Conservation (phyloP, 257 asterid species). For the Ilex asprella region DNA sequence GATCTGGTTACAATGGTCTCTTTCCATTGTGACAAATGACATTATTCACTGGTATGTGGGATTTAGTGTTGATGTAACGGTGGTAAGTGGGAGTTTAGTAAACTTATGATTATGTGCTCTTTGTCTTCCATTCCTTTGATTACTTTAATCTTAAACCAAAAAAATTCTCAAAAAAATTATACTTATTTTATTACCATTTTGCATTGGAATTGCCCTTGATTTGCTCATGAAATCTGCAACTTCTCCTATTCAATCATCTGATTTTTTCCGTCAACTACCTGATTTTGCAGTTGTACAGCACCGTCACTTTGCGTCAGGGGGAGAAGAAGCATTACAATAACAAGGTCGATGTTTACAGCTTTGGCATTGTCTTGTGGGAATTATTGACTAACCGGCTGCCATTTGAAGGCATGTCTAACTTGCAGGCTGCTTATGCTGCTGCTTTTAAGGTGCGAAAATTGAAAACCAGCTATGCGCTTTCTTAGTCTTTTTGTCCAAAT, state of each 20-base stretch:
- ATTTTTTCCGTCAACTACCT: background rate
- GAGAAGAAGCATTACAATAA: conserved; percentile 97
- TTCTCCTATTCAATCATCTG: background rate
- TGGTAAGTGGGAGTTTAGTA: too few species aligned
- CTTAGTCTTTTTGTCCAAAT: background rate
- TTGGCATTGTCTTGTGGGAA: conserved; percentile 94
- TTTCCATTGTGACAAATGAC: too few species aligned
- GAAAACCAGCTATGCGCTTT: background rate
- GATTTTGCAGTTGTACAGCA: conserved; percentile 83
- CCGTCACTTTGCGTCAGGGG: conserved; percentile 93
- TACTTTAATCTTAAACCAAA: too few species aligned
- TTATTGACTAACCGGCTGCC: conserved; percentile 89
- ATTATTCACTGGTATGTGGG: too few species aligned
- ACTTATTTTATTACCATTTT: background rate
- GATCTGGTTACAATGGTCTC: too few species aligned
- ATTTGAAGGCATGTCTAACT: conserved; percentile 94
- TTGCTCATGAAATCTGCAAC: background rate
- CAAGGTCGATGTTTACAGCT: conserved; percentile 92
- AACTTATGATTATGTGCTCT: too few species aligned
- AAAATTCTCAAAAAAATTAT: too few species aligned
- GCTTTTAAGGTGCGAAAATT: conserved; percentile 73
- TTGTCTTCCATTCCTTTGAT: too few species aligned
- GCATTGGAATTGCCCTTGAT: background rate
- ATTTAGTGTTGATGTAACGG: too few species aligned
- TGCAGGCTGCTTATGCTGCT: conserved; percentile 99